Evolutionary conservation across 2,329 filamentous ascomycete species (phyloP).

Genomic region (Colletotrichum spaethianum): DNA sequence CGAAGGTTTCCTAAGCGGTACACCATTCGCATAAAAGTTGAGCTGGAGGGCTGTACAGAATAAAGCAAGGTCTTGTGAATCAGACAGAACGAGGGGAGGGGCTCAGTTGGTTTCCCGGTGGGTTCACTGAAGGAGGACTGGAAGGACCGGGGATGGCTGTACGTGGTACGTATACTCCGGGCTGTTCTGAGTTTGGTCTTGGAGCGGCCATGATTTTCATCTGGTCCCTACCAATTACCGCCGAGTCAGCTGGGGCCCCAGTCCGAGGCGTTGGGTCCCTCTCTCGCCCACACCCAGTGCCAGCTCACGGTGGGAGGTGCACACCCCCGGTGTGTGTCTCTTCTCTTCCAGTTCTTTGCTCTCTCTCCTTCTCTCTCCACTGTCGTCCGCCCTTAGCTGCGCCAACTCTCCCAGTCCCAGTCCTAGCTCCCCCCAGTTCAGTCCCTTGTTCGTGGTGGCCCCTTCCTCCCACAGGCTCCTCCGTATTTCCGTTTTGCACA

Average conservation of each 20-base stretch:
- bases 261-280: slow-evolving; percentile 40
- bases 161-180: neutral
- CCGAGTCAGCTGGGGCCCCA: slow-evolving; percentile 40
- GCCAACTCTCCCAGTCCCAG: slow-evolving; percentile 11
- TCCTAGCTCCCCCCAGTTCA: neutral
- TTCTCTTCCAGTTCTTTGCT: neutral
- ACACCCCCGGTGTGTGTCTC: neutral
- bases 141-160: neutral
- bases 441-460: slow-evolving; percentile 6
- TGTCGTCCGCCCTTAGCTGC: neutral
- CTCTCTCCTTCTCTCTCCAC: neutral
- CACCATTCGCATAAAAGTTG: neutral
- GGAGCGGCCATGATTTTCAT: slow-evolving; percentile 24
- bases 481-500: slow-evolving; percentile 4
- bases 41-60: neutral
- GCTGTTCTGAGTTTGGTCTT: slow-evolving; percentile 19
- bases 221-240: slow-evolving; percentile 33
- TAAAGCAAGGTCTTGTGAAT: neutral
- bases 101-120: neutral
- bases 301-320: neutral
- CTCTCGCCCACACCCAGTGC: slow-evolving; percentile 5
- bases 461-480: neutral
- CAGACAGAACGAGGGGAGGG: neutral
- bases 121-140: neutral
- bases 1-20: neutral